These are phyloP conservation scores for Penicillium hordei DNA, from an alignment of 2,329 filamentous ascomycete genomes.

Conservation along the genomic window DNA sequence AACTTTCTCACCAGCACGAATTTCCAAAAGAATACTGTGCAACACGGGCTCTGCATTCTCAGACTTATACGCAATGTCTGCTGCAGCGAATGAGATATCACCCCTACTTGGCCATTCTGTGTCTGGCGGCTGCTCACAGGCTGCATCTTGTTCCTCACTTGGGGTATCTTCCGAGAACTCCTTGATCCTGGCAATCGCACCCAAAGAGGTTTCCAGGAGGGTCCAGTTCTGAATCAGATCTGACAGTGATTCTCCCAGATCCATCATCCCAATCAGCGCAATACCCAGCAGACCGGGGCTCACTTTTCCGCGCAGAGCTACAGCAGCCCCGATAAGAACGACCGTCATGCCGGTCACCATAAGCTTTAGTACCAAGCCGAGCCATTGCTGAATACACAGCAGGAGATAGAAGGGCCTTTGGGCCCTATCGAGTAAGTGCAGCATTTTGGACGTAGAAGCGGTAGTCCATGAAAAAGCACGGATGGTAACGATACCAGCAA, in stretches of 20 bases:
- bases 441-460: too few relatives aligned
- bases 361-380: too few relatives aligned
- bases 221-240: slow-evolving; percentile 53
- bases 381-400: too few relatives aligned
- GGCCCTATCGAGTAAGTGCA: too few relatives aligned
- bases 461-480: slow-evolving; percentile 8
- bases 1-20: slow-evolving; percentile 33
- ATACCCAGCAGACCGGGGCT: slow-evolving; percentile 48
- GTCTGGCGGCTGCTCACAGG: neutral
- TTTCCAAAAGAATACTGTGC: slow-evolving; percentile 25
- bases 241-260: slow-evolving; percentile 35
- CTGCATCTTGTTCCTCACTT: slow-evolving; percentile 17
- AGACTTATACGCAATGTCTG: slow-evolving; percentile 18
- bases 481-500: slow-evolving; percentile 17
- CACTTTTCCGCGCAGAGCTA: slow-evolving; percentile 35
- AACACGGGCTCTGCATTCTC: slow-evolving; percentile 23
- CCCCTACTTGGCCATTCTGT: slow-evolving; percentile 27
- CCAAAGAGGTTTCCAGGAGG: slow-evolving; percentile 55
- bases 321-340: slow-evolving; percentile 45
- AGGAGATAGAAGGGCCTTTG: too few relatives aligned
- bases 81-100: slow-evolving; percentile 20
- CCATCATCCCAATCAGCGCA: slow-evolving; percentile 48
- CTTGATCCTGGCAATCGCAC: slow-evolving; percentile 55
- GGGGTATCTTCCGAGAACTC: slow-evolving; percentile 45
- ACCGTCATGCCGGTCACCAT: slow-evolving; percentile 37